Conservation (phyloP, 1,284 basidiomycete species). For the Cryptococcus hybrid region DNA sequence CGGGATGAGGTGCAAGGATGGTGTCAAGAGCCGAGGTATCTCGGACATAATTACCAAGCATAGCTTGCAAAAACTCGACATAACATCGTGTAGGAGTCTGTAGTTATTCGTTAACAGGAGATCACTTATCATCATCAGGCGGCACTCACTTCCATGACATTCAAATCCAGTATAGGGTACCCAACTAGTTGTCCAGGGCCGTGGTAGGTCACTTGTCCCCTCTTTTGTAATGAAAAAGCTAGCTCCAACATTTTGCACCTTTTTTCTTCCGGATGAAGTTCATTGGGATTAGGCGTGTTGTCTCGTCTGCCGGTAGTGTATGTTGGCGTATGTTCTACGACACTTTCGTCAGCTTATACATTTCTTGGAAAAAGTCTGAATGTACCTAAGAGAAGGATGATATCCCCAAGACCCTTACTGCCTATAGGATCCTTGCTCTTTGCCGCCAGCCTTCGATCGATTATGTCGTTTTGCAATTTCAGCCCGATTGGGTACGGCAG, state of each 20-base stretch:
- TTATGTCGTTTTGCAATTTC: conserved; percentile 66
- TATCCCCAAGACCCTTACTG: conserved; percentile 49
- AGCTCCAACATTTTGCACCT: conserved; percentile 73
- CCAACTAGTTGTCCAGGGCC: conserved; percentile 97
- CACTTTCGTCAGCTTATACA: neutral
- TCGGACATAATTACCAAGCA: conserved; percentile 43
- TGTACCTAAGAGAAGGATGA: conserved; percentile 54
- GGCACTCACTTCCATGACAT: conserved; percentile 53
- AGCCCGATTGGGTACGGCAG: conserved; percentile 70
- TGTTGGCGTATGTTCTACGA: conserved; percentile 77
- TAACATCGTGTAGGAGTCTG: conserved; percentile 54
- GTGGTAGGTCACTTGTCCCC: conserved; percentile 92
- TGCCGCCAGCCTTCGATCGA: conserved; percentile 58
- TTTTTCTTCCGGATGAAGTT: conserved; percentile 63
- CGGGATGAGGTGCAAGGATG: conserved; percentile 49
- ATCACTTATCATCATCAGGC: neutral
- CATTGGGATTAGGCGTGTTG: conserved; percentile 52
- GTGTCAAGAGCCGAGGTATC: conserved; percentile 23
- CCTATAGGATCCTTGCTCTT: conserved; percentile 23
- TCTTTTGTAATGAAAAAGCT: conserved; percentile 72
- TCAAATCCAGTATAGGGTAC: conserved; percentile 88
- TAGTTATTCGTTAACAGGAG: neutral
- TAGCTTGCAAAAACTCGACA: conserved; percentile 52
- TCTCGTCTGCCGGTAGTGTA: conserved; percentile 91
- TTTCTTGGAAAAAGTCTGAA: neutral